Evolutionary conservation across 768 basidiomycete genomes (phyloP), one percentile per base, ranked within the genome.

Genomic region (Leccinum subtestaceum): DNA sequence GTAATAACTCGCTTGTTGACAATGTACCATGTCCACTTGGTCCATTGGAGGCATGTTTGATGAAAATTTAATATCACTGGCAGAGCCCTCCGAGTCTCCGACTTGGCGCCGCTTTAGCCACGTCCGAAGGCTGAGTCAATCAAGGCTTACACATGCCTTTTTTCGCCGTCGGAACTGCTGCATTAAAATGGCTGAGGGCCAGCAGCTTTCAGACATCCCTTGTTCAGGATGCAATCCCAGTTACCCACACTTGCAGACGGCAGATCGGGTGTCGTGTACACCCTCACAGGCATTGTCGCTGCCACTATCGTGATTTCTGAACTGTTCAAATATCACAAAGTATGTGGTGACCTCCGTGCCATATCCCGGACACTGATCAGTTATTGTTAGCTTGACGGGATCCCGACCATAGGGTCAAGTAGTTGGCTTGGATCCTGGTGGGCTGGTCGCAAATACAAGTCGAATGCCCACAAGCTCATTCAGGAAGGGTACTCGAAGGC

Each of bases 241-340:
- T 13, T 52, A 29, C 27, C 52, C 53, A 59, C 61, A 23, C 38
- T 60, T 27, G n/a, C 38, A 56, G 52, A 34, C 38, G 21, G 19
- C n/a, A 34, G 48, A n/a, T 34, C 27, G 6, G 57, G 53, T 27
- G 53, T 50, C 11, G 56, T 49, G 36, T 64, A 58, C 45, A 49
- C 58, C 10, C 40, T 62, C 27, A 50, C 60, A 12, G 58, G 56
- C 38, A 50, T 62, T 27, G 58, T 55, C 45, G 50, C 49, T 21
- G 55, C 60, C n/a, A 17, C 56, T 15, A 25, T 62, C 9, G 38
- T 62, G 8, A 15, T 64, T 36, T 52, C 59, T 32, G 58, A 49
- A 19, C n/a, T 65, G 21, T 40, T 50, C 21, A 51, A 55, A 50
- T 25, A 34, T 48, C 43, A 54, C 43, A 55, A 50, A 25, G 64